Conservation (phyloP, 2,329 filamentous ascomycete genomes). For the Calonectria pseudoturangicola region DNA sequence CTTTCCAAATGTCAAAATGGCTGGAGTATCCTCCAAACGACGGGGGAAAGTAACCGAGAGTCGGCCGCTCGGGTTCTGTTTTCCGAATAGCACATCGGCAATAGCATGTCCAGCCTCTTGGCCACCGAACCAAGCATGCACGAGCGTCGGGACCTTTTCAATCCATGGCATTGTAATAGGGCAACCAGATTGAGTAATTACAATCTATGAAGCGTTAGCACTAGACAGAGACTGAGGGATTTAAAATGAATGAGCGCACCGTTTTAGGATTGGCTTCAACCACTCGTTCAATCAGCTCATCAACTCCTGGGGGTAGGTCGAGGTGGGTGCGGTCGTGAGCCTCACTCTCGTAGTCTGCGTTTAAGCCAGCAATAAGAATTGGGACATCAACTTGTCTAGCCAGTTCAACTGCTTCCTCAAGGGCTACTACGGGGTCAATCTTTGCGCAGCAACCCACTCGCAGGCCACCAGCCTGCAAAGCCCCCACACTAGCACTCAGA, state of each 20-base stretch:
- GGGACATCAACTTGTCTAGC: slow-evolving; percentile 76
- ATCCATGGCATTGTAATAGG: slow-evolving; percentile 62
- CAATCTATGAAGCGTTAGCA: slow-evolving; percentile 33
- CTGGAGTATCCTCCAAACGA: slow-evolving; percentile 77
- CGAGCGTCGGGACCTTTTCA: slow-evolving; percentile 70
- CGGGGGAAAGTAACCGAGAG: slow-evolving; percentile 79
- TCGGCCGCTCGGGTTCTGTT: slow-evolving; percentile 77
- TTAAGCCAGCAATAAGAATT: slow-evolving; percentile 72
- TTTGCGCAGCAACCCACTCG: slow-evolving; percentile 38
- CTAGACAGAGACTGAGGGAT: background rate
- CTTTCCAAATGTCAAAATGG: slow-evolving; percentile 81
- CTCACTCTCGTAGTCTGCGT: slow-evolving; percentile 67
- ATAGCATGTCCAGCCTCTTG: slow-evolving; percentile 81
- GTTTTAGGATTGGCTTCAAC: slow-evolving; percentile 74
- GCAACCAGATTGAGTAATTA: slow-evolving; percentile 64
- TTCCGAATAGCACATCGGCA: slow-evolving; percentile 77
- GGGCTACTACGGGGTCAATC: slow-evolving; percentile 32
- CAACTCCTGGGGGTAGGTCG: slow-evolving; percentile 76
- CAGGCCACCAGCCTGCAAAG: slow-evolving; percentile 20
- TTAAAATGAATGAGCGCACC: slow-evolving; percentile 63
- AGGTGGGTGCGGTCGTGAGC: slow-evolving; percentile 81
- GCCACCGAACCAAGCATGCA: slow-evolving; percentile 79
- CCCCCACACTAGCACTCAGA: background rate
- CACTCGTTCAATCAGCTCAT: slow-evolving; percentile 74
- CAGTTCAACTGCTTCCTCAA: slow-evolving; percentile 50